These are phyloP conservation scores for Gaertneriomyces semiglobifer DNA, from an alignment of 192 early-diverging fungal genomes.

Conservation along the genomic window DNA sequence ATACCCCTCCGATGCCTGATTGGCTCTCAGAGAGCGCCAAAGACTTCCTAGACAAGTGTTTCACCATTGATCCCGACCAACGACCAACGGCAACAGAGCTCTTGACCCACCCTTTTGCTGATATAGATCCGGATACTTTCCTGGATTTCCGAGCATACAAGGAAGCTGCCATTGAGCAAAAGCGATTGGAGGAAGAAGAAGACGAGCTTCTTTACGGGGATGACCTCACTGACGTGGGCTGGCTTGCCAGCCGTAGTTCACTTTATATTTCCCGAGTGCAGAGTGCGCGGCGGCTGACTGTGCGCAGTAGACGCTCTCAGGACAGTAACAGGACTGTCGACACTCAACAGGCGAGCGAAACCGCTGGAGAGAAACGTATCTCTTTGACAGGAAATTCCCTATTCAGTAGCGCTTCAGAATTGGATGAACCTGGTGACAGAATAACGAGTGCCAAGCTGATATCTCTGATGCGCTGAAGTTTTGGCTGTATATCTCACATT, in stretches of 20 bases:
- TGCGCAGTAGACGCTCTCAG: too few relatives aligned
- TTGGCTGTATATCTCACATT: too few relatives aligned
- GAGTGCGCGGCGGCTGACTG: background rate
- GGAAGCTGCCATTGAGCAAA: constrained; percentile 31
- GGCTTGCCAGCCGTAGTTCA: constrained; percentile 6
- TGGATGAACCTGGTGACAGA: too few relatives aligned
- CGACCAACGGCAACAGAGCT: constrained; percentile 76
- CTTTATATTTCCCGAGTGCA: constrained; percentile 5
- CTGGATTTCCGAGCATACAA: constrained; percentile 33
- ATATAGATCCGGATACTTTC: constrained; percentile 21
- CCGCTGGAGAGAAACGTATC: too few relatives aligned
- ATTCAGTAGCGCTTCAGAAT: too few relatives aligned
- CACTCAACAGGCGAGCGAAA: too few relatives aligned
- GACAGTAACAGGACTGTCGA: too few relatives aligned
- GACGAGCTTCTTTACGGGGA: background rate
- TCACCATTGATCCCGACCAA: constrained; percentile 71
- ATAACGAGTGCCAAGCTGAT: too few relatives aligned
- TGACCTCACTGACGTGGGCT: background rate
- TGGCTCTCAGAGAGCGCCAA: constrained; percentile 64
- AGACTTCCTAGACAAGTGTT: constrained; percentile 74
- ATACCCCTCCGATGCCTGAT: constrained; percentile 78
- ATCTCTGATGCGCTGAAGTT: too few relatives aligned
- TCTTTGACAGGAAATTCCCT: too few relatives aligned
- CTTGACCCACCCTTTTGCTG: constrained; percentile 66
- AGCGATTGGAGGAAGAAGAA: constrained; percentile 29